Base-by-base conservation (phyloP, 108 stramenopile species). In the Epithemia pelagica region DNA sequence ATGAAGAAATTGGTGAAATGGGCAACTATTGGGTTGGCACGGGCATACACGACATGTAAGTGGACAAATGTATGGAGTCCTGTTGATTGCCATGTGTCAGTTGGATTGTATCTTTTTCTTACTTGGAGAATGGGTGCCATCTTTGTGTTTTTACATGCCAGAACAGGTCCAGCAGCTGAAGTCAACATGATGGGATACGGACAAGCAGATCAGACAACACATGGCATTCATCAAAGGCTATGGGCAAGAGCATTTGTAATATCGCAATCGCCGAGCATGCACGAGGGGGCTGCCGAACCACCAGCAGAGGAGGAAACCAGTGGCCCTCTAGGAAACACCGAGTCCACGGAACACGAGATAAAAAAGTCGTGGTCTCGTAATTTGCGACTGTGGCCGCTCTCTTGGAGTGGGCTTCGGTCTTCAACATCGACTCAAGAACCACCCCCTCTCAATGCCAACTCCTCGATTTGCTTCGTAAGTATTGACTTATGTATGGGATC, bases 221-320 rank as follows among this genome's bases (percentile, higher is more conserved):
- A 68, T 55, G 84, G 84, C 1, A 82, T 85, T 57, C 81, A 82
- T 66, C 54, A 62, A 55, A 33, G 84, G 18, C 65, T 82, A 20
- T 63, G 78, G 19, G 57, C 84, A 20, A 66, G 84, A 18, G 81
- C 84, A 18, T 85, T 77, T 54, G 74, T 81, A n/a, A 58, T 85
- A 23, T 27, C 67, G 15, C 37, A 69, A 19, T 32, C 29, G 5
- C 19, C n/a, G n/a, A n/a, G n/a, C n/a, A n/a, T n/a, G n/a, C n/a
- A n/a, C n/a, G n/a, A n/a, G n/a, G 23, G 27, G n/a, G 5, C 30
- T 21, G 15, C 1, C 1, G 18, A 23, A 24, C n/a, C 24, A 59
- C 24, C 30, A 21, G 61, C 30, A 29, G n/a, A n/a, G 5, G 28
- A 29, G 8, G 26, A 23, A 30, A 46, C 10, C 10, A 15, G 10